These are phyloP conservation scores for Canna indica DNA, from an alignment of 176 grass and related monocot genomes.

Conservation along the genomic window DNA sequence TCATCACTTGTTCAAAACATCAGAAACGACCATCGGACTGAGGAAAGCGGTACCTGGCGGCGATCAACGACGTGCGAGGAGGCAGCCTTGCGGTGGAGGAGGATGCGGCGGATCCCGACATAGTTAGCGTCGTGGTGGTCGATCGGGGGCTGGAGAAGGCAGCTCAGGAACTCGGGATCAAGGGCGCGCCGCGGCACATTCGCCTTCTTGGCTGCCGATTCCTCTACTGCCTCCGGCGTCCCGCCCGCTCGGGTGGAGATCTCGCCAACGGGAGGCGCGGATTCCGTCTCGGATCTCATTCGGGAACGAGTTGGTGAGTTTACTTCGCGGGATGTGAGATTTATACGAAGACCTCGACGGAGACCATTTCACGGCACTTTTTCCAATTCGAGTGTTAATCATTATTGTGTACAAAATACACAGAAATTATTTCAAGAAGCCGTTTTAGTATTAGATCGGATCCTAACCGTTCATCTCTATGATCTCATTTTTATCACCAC, in stretches of 20 bases:
- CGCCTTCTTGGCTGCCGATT: neutral
- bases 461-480: too few relatives aligned
- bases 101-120: conserved; percentile 51
- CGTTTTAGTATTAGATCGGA: too few relatives aligned
- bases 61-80: conserved; percentile 36
- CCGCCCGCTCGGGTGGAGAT: neutral
- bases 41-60: conserved; percentile 39
- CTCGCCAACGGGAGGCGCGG: neutral
- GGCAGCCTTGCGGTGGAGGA: conserved; percentile 55
- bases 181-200: neutral
- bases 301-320: neutral
- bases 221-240: neutral
- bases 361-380: neutral
- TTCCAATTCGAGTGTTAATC: neutral
- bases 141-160: conserved; percentile 66
- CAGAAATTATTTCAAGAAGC: too few relatives aligned
- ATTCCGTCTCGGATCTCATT: conserved; percentile 2
- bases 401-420: too few relatives aligned
- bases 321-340: neutral
- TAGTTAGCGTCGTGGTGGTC: conserved; percentile 59
- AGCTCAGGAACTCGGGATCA: conserved; percentile 84
- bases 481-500: too few relatives aligned
- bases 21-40: neutral
- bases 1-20: neutral
- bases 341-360: neutral